These are phyloP conservation scores for Lyophyllum semitale DNA, from an alignment of 768 basidiomycete genomes.

Conservation along the genomic window DNA sequence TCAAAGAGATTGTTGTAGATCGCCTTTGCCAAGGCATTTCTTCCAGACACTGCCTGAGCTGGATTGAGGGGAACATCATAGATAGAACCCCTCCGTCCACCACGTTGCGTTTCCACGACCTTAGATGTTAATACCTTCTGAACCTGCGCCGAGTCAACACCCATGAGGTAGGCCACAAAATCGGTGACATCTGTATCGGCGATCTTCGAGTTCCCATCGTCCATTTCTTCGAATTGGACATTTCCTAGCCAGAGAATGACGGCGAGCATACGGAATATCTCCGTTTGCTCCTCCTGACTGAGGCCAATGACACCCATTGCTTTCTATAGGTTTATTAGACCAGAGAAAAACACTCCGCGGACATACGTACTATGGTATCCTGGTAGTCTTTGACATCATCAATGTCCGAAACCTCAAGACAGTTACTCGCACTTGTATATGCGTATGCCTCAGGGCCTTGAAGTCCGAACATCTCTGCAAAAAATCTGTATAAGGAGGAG, in stretches of 20 bases:
- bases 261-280: constrained; percentile 93
- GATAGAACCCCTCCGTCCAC: constrained; percentile 91
- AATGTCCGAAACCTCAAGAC: constrained; percentile 88
- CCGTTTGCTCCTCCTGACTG: constrained; percentile 78
- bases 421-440: constrained; percentile 91
- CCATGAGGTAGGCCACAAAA: constrained; percentile 94
- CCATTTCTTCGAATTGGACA: constrained; percentile 84
- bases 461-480: constrained; percentile 85
- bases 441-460: constrained; percentile 96
- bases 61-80: constrained; percentile 96
- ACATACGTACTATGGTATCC: constrained; percentile 76
- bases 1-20: constrained; percentile 99
- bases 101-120: constrained; percentile 90
- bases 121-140: constrained; percentile 86
- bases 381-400: constrained; percentile 85
- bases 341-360: neutral
- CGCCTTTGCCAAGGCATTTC: constrained; percentile 93
- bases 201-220: constrained; percentile 85
- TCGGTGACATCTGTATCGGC: constrained; percentile 88
- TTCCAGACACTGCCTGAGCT: constrained; percentile 83
- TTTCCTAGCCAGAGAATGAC: constrained; percentile 96
- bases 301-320: constrained; percentile 95
- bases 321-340: constrained; percentile 47
- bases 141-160: constrained; percentile 74
- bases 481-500: constrained; percentile 12